phyloP scores from a whole-genome alignment of 2,329 filamentous ascomycete genomes.

The Fusarium verrucosum region DNA sequence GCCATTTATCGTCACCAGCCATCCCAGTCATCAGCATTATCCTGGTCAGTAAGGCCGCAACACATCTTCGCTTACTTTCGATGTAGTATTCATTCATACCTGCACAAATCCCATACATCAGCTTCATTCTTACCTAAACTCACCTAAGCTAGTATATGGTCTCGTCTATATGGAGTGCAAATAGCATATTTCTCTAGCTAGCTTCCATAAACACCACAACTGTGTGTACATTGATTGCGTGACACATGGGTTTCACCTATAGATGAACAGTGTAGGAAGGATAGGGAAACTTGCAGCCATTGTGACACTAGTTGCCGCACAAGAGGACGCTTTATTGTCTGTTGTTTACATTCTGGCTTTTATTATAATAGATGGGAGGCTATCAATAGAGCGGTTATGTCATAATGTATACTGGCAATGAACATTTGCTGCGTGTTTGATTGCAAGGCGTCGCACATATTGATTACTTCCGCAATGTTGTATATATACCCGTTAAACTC shows the following conservation, averaged over 20 bases:
- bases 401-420: background rate
- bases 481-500: background rate
- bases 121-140: background rate
- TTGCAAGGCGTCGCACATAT: constrained; percentile 6
- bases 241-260: constrained; percentile 17
- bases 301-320: background rate
- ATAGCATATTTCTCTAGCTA: background rate
- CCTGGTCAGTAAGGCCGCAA: constrained; percentile 28
- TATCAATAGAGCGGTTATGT: background rate
- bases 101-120: no score
- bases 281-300: constrained; percentile 8
- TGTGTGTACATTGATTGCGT: constrained; percentile 15
- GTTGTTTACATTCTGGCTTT: background rate
- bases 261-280: constrained; percentile 4
- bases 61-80: constrained; percentile 5
- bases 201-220: background rate
- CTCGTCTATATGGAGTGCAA: background rate
- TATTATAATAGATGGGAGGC: background rate
- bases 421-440: background rate
- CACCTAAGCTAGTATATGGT: background rate
- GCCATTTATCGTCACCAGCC: background rate
- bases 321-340: background rate
- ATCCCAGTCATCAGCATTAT: constrained; percentile 8
- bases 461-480: constrained; percentile 12
- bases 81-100: background rate